These are phyloP conservation scores for Acanthamoeba sp. DNA, from an alignment of 208 protist species.

Conservation along the genomic window DNA sequence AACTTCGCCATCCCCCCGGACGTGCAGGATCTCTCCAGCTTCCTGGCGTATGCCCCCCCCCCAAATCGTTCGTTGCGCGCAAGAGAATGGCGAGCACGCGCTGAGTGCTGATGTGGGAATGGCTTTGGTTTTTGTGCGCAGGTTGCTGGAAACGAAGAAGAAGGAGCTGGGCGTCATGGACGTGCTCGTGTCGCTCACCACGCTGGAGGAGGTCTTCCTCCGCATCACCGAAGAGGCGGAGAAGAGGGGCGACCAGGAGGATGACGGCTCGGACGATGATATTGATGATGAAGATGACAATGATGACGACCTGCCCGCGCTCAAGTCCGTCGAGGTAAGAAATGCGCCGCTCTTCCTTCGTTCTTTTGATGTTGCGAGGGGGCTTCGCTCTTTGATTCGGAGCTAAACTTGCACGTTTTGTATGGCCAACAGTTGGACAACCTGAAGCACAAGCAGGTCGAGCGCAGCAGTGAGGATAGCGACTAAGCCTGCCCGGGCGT, in stretches of 20 bases:
- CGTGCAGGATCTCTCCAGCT: constrained; percentile 12
- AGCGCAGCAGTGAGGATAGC: neutral
- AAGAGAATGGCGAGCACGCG: neutral
- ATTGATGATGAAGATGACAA: constrained; percentile 50
- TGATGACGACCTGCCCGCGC: neutral
- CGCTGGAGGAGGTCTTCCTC: constrained; percentile 84
- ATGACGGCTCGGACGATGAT: neutral
- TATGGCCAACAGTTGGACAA: too few relatives aligned
- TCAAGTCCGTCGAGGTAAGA: neutral
- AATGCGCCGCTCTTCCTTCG: neutral
- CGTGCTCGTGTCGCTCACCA: constrained; percentile 78
- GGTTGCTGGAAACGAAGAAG: constrained; percentile 53
- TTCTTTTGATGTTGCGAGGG: too few relatives aligned
- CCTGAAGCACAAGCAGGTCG: neutral
- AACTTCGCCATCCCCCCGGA: constrained; percentile 67
- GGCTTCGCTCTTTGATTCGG: too few relatives aligned
- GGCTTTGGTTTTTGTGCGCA: neutral
- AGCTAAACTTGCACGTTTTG: too few relatives aligned
- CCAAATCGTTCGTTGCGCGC: neutral
- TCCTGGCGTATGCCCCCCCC: neutral
- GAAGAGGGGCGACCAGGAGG: neutral
- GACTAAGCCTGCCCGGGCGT: neutral
- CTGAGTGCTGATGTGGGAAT: neutral
- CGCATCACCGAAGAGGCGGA: constrained; percentile 50
- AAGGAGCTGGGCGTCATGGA: constrained; percentile 78